Evolutionary conservation across 129 eudicot species (phyloP), one percentile per base, ranked within the genome.

Genomic region (Tagetes patula): DNA sequence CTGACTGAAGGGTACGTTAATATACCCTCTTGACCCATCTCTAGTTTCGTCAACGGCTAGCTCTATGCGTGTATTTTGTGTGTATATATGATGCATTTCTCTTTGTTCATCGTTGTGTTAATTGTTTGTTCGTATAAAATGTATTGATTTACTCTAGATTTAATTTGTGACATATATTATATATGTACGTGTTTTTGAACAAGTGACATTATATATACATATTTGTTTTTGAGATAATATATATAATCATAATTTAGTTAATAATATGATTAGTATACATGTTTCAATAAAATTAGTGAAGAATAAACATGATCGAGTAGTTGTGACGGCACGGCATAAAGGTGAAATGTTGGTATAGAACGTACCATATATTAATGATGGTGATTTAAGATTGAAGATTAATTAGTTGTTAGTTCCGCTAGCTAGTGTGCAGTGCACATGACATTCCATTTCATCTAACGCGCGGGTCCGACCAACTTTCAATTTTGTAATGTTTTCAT

Each of bases 291-390:
- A 20, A 20, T 37, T 48, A 30, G 61, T 38, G 45, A 45, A 38
- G 60, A 66, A 61, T 74, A 74, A 67, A 84, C 71, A 81, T 64
- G 95, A 20, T 20, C 27, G 27, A 90, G 97, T 90, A 76, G 82
- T 69, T 84, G 97, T 74, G 77, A 90, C 94, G 97, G 97, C 95
- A 90, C 91, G 96, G 87, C 89, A 82, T 14, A 67, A 52, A 55
- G 74, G 77, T 65, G 55, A 81, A 83, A 78, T 65, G 81, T 63
- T 56, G 47, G 43, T 67, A 20, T 20, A 20, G 27, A 77, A 63
- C 69, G 67, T 73, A 46, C 39, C 56, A 64, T 61, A 62, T 46
- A 62, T 39, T 80, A 75, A 69, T 79, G 69, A 79, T 79, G 70
- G 49, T 69, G 63, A 68, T 63, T 77, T 66, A 88, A 79, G 75